These are phyloP conservation scores for Insectozyma bohioensis DNA, from an alignment of 1,139 yeast species.

Conservation along the genomic window DNA sequence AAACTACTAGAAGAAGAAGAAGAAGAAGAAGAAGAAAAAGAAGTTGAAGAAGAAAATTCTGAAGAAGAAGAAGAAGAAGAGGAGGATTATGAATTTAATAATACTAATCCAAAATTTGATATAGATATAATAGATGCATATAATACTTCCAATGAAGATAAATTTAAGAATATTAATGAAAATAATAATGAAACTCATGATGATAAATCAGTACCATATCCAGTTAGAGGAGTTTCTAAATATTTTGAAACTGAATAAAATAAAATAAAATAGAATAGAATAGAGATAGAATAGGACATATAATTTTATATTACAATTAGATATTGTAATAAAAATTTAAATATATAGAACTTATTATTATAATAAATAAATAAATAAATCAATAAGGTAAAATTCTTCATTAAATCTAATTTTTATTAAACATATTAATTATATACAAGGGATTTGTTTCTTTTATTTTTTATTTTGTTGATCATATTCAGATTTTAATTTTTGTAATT, in stretches of 20 bases:
- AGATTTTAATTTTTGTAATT: constrained; percentile 65
- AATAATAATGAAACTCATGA: background rate
- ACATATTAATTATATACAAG: constrained; percentile 7
- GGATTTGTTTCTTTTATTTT: constrained; percentile 2
- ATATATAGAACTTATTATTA: too few relatives aligned
- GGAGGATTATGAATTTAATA: background rate
- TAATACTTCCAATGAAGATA: background rate
- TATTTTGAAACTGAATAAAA: constrained; percentile 7
- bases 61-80: background rate
- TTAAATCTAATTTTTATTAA: too few relatives aligned
- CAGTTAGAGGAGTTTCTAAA: constrained; percentile 27
- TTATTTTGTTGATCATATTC: constrained; percentile 62
- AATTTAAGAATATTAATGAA: background rate
- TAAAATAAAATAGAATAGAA: too few relatives aligned
- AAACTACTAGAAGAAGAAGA: background rate
- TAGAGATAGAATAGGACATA: too few relatives aligned
- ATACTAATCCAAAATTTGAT: background rate
- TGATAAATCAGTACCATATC: constrained; percentile 21
- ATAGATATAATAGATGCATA: constrained; percentile 3
- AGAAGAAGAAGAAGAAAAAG: background rate
- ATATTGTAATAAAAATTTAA: too few relatives aligned
- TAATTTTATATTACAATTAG: too few relatives aligned
- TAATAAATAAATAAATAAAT: too few relatives aligned
- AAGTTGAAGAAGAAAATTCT: background rate
- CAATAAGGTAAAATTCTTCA: too few relatives aligned